Percentiles rank a stretch among this genome's conserved stretches.
These are phyloP conservation scores for Hypoxylon trugodes DNA, from an alignment of 495 filamentous ascomycete genomes.

Conservation along the genomic window DNA sequence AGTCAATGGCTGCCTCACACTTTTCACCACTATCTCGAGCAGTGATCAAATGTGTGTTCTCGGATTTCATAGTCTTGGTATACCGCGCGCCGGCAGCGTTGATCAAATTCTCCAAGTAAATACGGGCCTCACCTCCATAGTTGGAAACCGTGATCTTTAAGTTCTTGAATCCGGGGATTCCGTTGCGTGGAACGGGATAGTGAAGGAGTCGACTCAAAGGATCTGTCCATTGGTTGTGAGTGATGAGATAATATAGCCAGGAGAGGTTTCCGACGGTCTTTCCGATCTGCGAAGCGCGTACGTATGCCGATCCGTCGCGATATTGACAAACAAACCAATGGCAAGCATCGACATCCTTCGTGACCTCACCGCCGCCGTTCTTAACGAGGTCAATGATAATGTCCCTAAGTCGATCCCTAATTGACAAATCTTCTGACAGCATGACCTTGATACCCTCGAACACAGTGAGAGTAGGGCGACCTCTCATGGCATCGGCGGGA, in stretches of 20 bases:
- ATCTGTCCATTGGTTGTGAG: slow-evolving; percentile 84
- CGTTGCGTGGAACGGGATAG: slow-evolving; percentile 79
- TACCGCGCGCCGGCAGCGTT: slow-evolving; percentile 82
- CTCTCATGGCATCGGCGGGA: slow-evolving; percentile 46
- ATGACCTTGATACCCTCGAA: slow-evolving; percentile 72
- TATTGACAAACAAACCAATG: slow-evolving; percentile 88
- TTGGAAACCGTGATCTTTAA: slow-evolving; percentile 89
- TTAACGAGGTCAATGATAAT: slow-evolving; percentile 75
- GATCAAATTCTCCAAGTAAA: slow-evolving; percentile 93
- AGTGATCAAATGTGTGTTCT: slow-evolving; percentile 95
- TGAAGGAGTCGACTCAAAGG: slow-evolving; percentile 83
- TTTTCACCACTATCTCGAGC: slow-evolving; percentile 90
- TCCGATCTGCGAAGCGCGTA: slow-evolving; percentile 72
- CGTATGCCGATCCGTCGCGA: slow-evolving; percentile 81
- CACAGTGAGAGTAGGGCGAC: slow-evolving; percentile 59
- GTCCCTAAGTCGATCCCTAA: slow-evolving; percentile 68
- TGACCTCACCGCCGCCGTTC: slow-evolving; percentile 73
- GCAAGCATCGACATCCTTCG: slow-evolving; percentile 70
- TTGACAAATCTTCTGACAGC: slow-evolving; percentile 73
- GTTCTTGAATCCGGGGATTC: slow-evolving; percentile 80
- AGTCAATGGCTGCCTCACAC: slow-evolving; percentile 87
- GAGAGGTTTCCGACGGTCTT: slow-evolving; percentile 91
- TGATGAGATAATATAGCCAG: slow-evolving; percentile 93
- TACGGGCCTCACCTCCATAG: slow-evolving; percentile 91
- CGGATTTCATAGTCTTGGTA: slow-evolving; percentile 90